Percentiles rank a stretch among this genome's conserved stretches.
phyloP scores from a whole-genome alignment of 208 protist genomes.

The Leishmania arabica region DNA sequence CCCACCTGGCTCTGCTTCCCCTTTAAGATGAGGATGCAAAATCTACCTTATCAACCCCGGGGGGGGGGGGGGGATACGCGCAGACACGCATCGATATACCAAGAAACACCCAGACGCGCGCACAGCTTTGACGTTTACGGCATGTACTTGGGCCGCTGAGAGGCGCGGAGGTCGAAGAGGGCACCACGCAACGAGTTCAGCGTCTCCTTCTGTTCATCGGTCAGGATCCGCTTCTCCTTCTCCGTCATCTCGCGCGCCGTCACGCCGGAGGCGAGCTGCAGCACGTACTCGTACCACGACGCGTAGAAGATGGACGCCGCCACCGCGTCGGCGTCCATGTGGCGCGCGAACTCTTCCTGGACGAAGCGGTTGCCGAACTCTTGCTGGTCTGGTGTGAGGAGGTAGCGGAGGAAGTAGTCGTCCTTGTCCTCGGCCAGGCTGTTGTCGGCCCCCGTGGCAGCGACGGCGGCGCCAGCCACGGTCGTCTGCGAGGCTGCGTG shows the following conservation, averaged over 20 bases:
- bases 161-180: constrained; percentile 37
- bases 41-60: too few species aligned
- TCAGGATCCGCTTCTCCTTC: constrained; percentile 69
- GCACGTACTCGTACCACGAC: constrained; percentile 87
- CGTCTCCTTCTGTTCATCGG: constrained; percentile 78
- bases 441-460: not conserved
- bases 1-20: not conserved
- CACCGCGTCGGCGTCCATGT: constrained; percentile 70
- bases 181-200: constrained; percentile 62
- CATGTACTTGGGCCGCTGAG: constrained; percentile 40
- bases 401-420: constrained; percentile 51
- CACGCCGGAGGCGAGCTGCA: constrained; percentile 73
- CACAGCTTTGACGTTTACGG: constrained; percentile 12
- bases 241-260: constrained; percentile 75
- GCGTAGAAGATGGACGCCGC: constrained; percentile 77
- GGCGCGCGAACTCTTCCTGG: constrained; percentile 70
- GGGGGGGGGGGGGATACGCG: not conserved
- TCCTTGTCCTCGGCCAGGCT: constrained; percentile 14
- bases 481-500: not conserved
- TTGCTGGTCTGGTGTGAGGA: constrained; percentile 71
- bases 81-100: not conserved
- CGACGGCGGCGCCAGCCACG: not conserved
- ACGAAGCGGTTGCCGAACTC: constrained; percentile 90
- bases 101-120: not conserved
- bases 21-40: not conserved